A percentile compares a stretch with the other conserved stretches of the same genome.
These are phyloP conservation scores for Boechera divaricarpa DNA, from an alignment of 345 rosid species.

Conservation along the genomic window DNA sequence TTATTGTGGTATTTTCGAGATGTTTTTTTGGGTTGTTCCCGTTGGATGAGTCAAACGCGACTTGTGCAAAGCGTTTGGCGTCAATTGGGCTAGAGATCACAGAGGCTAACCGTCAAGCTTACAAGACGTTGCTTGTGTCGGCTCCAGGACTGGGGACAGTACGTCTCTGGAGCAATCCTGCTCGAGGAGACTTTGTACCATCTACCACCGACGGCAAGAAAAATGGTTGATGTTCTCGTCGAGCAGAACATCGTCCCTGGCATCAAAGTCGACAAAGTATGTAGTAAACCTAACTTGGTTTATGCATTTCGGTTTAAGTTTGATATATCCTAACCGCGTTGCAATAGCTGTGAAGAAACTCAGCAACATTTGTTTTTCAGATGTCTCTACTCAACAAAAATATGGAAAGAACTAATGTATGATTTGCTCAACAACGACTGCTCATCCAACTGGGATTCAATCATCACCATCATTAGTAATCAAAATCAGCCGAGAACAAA, in stretches of 20 bases:
- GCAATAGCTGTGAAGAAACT: too few relatives aligned
- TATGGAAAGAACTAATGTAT: too few relatives aligned
- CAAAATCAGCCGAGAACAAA: too few relatives aligned
- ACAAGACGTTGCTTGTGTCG: slow-evolving; percentile 81
- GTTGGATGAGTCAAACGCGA: slow-evolving; percentile 94
- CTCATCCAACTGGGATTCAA: too few relatives aligned
- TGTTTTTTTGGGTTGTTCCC: too few relatives aligned
- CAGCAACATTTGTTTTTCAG: too few relatives aligned
- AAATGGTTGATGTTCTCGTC: slow-evolving; percentile 83
- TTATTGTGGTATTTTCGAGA: too few relatives aligned
- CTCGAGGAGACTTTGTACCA: slow-evolving; percentile 98
- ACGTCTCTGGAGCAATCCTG: slow-evolving; percentile 90
- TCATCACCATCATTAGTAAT: too few relatives aligned
- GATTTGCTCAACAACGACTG: too few relatives aligned
- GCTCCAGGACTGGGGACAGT: slow-evolving; percentile 79
- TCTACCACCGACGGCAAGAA: slow-evolving; percentile 83
- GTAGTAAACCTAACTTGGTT: slow-evolving; percentile 35
- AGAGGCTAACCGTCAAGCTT: slow-evolving; percentile 95
- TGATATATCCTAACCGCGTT: not conserved
- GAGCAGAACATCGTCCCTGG: slow-evolving; percentile 95
- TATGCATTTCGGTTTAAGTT: slow-evolving; percentile 54
- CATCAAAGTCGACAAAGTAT: slow-evolving; percentile 95
- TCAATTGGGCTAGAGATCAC: slow-evolving; percentile 95
- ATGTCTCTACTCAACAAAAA: too few relatives aligned
- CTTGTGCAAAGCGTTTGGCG: slow-evolving; percentile 91